Base-by-base conservation (phyloP, 805 yeast species). In the Ogataea methanolica region DNA sequence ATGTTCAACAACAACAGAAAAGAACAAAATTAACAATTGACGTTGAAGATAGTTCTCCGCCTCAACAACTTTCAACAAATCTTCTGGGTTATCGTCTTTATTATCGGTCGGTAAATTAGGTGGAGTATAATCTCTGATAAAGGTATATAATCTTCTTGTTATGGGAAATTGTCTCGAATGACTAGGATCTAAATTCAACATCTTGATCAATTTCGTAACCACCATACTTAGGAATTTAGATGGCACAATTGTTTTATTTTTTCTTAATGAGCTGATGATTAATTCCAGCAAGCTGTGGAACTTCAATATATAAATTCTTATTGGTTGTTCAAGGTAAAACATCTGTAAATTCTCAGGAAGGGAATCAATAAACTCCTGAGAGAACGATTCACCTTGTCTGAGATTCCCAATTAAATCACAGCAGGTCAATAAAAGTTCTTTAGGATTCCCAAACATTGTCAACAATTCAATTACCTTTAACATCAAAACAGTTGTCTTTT, bases 191-290 rank as follows among this genome's bases (percentile, higher is more conserved):
- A 62, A 52, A 33, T 73, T 69, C 15, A 80, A 61, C 33, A 79
- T 74, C 42, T 80, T 80, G 44, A 84, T 66, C 35, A 83, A 62
- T 0, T 89, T 73, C 1, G 85, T 62, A 0, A 82, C 75, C 0
- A 83, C 79, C 77, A 88, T 84, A 1, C 85, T 75, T 41, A 91
- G 68, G 59, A 87, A 90, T 51, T 85, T 79, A 0, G 96, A 85
- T 7, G 97, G 97, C 59, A 83, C 82, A 17, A 79, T 62, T 0
- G 96, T 86, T 36, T 72, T 69, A 50, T 88, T 83, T 48, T 83
- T 70, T 53, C 75, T 78, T 57, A 87, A 61, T 38, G 82, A 77
- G 39, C 80, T 71, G 16, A 69, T 72, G 45, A 87, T 66, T 45
- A 89, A 70, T 67, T 90, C 96, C 48, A 83, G 70, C 8, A 88